Evolutionary conservation across 2,329 filamentous ascomycete genomes (phyloP).

Genomic region (Pseudogymnoascus sp.): DNA sequence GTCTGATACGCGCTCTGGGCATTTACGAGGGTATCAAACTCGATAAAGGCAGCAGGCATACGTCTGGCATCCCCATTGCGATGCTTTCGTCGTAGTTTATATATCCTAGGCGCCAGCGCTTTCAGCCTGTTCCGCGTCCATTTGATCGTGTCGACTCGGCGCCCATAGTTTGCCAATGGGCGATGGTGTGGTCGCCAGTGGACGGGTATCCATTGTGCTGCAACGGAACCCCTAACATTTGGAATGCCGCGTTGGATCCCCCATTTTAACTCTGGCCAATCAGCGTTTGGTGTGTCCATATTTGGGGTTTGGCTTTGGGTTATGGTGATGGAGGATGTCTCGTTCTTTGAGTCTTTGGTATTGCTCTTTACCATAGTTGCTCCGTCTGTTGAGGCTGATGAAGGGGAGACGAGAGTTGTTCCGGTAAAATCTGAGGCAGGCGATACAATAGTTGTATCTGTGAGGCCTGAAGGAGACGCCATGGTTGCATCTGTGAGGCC

Average conservation of each 20-base stretch:
- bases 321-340: background rate
- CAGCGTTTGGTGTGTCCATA: background rate
- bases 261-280: background rate
- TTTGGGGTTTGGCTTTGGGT: background rate
- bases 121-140: constrained; percentile 30
- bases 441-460: background rate
- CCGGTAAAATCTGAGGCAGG: background rate
- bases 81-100: constrained; percentile 27
- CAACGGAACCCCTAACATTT: constrained; percentile 31
- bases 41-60: constrained; percentile 57
- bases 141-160: constrained; percentile 32
- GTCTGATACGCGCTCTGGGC: constrained; percentile 60
- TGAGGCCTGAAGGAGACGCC: too few relatives aligned
- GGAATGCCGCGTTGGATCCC: constrained; percentile 12
- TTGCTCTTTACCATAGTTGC: background rate
- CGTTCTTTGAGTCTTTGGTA: background rate
- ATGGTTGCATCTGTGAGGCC: too few relatives aligned
- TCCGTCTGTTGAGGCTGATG: background rate
- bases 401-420: background rate
- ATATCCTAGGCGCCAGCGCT: constrained; percentile 26
- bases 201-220: constrained; percentile 30
- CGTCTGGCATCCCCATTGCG: constrained; percentile 43
- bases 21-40: constrained; percentile 53
- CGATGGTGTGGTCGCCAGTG: constrained; percentile 28
- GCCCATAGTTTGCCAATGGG: constrained; percentile 30